A percentile compares a stretch with the other conserved stretches of the same genome.
These are phyloP conservation scores for Ambrosia artemisiifolia DNA, from an alignment of 129 eudicot genomes.

Conservation along the genomic window DNA sequence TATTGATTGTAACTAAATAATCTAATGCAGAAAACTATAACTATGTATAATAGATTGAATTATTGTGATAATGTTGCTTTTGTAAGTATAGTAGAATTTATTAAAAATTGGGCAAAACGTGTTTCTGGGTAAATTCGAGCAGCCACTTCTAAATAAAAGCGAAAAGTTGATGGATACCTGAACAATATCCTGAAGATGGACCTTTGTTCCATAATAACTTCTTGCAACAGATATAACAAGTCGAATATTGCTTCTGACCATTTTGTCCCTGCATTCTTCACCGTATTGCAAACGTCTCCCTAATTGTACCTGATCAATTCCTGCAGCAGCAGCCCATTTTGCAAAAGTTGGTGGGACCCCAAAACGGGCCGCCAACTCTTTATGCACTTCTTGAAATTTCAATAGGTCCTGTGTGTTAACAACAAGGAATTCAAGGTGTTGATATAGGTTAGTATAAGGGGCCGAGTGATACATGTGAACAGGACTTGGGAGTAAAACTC, in stretches of 20 bases:
- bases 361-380: constrained; percentile 44
- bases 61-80: no score
- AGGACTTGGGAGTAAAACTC: no score
- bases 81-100: no score
- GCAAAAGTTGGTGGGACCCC: constrained; percentile 64
- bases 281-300: constrained; percentile 72
- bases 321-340: constrained; percentile 90
- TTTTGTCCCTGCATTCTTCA: constrained; percentile 74
- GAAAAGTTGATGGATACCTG: constrained; percentile 58
- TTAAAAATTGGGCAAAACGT: background rate
- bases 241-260: constrained; percentile 86
- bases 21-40: background rate
- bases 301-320: constrained; percentile 62
- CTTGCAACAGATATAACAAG: constrained; percentile 96
- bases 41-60: constrained; percentile 15
- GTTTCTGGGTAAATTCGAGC: background rate
- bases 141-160: background rate
- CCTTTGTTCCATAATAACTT: constrained; percentile 74
- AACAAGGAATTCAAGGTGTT: background rate
- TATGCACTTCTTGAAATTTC: constrained; percentile 67
- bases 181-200: constrained; percentile 88
- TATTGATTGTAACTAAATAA: constrained; percentile 17
- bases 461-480: no score
- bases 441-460: no score
- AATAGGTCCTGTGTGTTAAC: constrained; percentile 52